Percentiles rank a stretch among this genome's conserved stretches.
Evolutionary conservation across 2,329 filamentous ascomycete species (phyloP).

Genomic region (Corinectria fuckeliana): DNA sequence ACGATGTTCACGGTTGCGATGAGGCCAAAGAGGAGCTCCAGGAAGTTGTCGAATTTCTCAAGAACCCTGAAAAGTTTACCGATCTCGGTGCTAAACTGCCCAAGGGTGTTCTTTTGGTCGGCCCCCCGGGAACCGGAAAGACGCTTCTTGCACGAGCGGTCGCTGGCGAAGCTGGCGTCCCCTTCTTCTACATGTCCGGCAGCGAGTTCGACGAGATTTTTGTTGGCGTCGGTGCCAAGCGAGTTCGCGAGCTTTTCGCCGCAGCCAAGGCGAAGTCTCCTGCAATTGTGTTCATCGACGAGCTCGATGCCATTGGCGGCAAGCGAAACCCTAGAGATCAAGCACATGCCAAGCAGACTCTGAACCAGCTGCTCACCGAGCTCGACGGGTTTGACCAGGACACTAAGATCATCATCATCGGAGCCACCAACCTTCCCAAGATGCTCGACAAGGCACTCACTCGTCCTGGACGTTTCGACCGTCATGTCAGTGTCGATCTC

Average conservation of each 20-base stretch:
- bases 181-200: constrained; percentile 99
- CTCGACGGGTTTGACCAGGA: constrained; percentile 96
- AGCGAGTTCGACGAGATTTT: constrained; percentile 99
- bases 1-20: constrained; percentile 94
- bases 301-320: constrained; percentile 91
- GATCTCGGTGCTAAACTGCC: constrained; percentile 95
- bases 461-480: constrained; percentile 93
- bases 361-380: constrained; percentile 96
- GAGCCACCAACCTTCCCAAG: constrained; percentile 95
- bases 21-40: constrained; percentile 98
- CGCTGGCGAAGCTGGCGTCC: constrained; percentile 94
- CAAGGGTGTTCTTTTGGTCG: constrained; percentile 93
- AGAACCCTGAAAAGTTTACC: constrained; percentile 91
- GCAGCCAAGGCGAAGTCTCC: constrained; percentile 86
- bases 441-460: constrained; percentile 93
- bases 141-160: constrained; percentile 94
- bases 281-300: constrained; percentile 94
- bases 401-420: constrained; percentile 93
- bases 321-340: constrained; percentile 93
- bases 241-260: constrained; percentile 90
- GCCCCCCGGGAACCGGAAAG: constrained; percentile 96
- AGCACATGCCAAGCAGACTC: constrained; percentile 94
- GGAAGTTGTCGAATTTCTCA: constrained; percentile 94
- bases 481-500: constrained; percentile 85
- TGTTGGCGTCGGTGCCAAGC: constrained; percentile 94